Evolutionary conservation across 441 rosid species (phyloP).

Genomic region (Raphanus hybrid): DNA sequence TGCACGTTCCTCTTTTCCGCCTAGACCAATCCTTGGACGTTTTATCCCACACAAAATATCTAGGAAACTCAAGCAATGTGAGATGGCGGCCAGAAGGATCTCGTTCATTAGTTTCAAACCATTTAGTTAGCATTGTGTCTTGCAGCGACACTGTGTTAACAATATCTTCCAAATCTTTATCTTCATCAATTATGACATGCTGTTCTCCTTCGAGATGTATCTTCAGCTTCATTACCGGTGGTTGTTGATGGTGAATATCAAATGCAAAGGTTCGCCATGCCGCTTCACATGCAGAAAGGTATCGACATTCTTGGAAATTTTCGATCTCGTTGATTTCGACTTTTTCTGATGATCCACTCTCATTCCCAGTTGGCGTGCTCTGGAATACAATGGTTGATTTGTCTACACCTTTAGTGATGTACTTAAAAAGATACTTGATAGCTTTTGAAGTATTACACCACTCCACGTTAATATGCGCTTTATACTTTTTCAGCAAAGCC

Average conservation of each 20-base stretch:
- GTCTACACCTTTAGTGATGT: not conserved
- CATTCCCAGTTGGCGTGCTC: not conserved
- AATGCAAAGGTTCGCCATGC: not conserved
- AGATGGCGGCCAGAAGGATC: not conserved
- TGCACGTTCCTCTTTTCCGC: not conserved
- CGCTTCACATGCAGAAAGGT: not conserved
- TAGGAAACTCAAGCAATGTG: not conserved
- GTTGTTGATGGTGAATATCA: not conserved
- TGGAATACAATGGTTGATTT: not conserved
- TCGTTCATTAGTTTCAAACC: not conserved
- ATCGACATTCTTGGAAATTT: not conserved
- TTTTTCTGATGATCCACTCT: not conserved
- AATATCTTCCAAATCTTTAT: not conserved
- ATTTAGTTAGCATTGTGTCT: not conserved
- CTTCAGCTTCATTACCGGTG: not conserved
- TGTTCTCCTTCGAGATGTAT: not conserved
- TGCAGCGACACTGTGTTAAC: not conserved
- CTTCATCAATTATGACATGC: not conserved
- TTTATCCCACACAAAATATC: not conserved
- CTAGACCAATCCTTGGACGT: not conserved
- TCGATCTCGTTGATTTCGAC: not conserved
- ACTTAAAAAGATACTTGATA: not conserved
- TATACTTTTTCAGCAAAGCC: not conserved
- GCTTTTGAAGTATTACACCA: not conserved
- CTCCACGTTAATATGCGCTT: not conserved